Conservation (phyloP, 345 rosid species). For the Garcia nutans region DNA sequence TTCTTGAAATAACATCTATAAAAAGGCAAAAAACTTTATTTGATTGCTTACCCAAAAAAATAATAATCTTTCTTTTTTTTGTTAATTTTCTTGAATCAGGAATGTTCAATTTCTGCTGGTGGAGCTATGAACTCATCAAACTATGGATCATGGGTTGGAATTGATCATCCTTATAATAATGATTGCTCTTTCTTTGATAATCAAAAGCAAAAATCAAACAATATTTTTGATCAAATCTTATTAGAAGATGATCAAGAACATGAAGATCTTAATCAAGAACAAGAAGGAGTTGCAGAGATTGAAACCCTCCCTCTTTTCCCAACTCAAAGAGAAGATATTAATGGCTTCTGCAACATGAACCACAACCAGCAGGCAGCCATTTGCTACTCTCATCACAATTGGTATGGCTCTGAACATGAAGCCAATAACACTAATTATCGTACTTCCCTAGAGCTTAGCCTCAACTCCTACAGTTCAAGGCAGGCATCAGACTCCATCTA, state of each 20-base stretch:
- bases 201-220: conserved; percentile 40
- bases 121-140: conserved; percentile 40
- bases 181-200: conserved; percentile 42
- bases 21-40: conserved; percentile 16
- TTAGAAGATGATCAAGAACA: conserved; percentile 39
- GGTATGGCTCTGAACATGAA: conserved; percentile 36
- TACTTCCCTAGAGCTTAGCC: conserved; percentile 77
- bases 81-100: conserved; percentile 24
- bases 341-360: conserved; percentile 32
- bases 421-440: conserved; percentile 32
- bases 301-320: conserved; percentile 93
- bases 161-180: conserved; percentile 37
- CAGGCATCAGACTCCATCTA: conserved; percentile 39
- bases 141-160: conserved; percentile 50
- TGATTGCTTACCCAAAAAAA: neutral
- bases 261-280: conserved; percentile 18
- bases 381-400: conserved; percentile 19
- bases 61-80: no score
- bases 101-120: conserved; percentile 52
- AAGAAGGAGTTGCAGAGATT: conserved; percentile 42
- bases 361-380: conserved; percentile 18
- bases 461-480: conserved; percentile 58
- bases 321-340: conserved; percentile 59
- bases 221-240: neutral
- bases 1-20: conserved; percentile 6